Percentiles rank a stretch among this genome's conserved stretches.
These are phyloP conservation scores for Diplocarpon mali DNA, from an alignment of 2,329 filamentous ascomycete genomes.

Conservation along the genomic window DNA sequence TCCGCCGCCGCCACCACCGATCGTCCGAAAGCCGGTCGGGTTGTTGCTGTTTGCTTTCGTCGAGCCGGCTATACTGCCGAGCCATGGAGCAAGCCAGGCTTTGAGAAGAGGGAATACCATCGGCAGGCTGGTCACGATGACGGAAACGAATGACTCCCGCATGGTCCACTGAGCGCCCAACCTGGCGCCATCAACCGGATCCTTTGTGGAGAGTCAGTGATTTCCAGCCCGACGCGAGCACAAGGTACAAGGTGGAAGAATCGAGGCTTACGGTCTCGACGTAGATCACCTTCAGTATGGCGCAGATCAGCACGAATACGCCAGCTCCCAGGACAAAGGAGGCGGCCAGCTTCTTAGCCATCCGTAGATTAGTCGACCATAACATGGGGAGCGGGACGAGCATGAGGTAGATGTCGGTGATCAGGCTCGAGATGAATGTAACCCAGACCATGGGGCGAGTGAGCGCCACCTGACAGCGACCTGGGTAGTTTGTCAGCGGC, in stretches of 20 bases:
- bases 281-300: conserved; percentile 41
- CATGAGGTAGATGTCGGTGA: conserved; percentile 46
- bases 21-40: conserved; percentile 31
- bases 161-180: conserved; percentile 31
- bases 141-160: conserved; percentile 29
- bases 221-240: not conserved
- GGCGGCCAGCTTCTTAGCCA: conserved; percentile 40
- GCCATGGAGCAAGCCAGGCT: conserved; percentile 29
- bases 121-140: conserved; percentile 31
- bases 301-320: conserved; percentile 42
- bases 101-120: conserved; percentile 36
- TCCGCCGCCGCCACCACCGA: conserved; percentile 28
- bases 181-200: conserved; percentile 30
- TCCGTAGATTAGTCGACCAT: conserved; percentile 38
- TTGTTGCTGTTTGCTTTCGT: conserved; percentile 31
- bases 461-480: conserved; percentile 28
- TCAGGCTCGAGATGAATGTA: conserved; percentile 40
- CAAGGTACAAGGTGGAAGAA: too few relatives aligned
- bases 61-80: conserved; percentile 30
- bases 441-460: conserved; percentile 40
- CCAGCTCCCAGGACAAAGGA: conserved; percentile 44
- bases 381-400: conserved; percentile 37
- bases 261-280: conserved; percentile 29
- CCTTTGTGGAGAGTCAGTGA: conserved; percentile 27
- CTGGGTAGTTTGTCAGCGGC: too few relatives aligned